Base-by-base conservation (phyloP, 2,329 filamentous ascomycete species). In the Microthyrium microscopicum region DNA sequence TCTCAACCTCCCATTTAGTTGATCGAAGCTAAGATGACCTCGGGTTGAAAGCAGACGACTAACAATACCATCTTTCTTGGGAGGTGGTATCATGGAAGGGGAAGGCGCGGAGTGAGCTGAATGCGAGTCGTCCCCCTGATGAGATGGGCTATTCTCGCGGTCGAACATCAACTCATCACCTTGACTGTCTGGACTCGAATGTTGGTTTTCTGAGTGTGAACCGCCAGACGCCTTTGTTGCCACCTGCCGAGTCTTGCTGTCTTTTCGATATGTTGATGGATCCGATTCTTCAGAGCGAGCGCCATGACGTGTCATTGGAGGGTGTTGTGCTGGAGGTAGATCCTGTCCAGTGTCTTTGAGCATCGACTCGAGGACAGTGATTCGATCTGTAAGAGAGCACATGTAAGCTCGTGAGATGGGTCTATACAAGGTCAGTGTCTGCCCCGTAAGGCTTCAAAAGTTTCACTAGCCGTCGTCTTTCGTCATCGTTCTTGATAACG, bases 361-460 rank as follows among this genome's bases (percentile, higher is more conserved):
- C 58, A 70, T 56, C 12, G 49, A 49, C 48, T 70, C 66, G 1
- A 70, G 53, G 39, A 70, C 41, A 5, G 56, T 51, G 27, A 70
- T 66, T 4, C 66, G 57, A 17, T 65, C 62, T n/a, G 64, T 65
- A 8, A 70, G 51, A 2, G 64, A 69, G 26, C 61, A 63, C 58
- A 68, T 68, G 47, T 70, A 70, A 34, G 66, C 66, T 45, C 68
- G 64, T 15, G 65, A 70, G 21, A 70, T 68, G 5, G 66, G 66
- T 24, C 66, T 69, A 28, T 20, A 33, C 21, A 34, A 15, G 19
- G 24, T 39, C 8, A 41, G 44, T 34, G 35, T 38, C 16, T 12
- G 17, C 20, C 28, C 19, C 27, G 21, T 7, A 26, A 25, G 19
- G 12, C 16, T 26, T 8, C 15, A 31, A 11, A 24, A 12, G 2